These are phyloP conservation scores for Pythium monospermum DNA, from an alignment of 352 stramenopile genomes.

Conservation along the genomic window DNA sequence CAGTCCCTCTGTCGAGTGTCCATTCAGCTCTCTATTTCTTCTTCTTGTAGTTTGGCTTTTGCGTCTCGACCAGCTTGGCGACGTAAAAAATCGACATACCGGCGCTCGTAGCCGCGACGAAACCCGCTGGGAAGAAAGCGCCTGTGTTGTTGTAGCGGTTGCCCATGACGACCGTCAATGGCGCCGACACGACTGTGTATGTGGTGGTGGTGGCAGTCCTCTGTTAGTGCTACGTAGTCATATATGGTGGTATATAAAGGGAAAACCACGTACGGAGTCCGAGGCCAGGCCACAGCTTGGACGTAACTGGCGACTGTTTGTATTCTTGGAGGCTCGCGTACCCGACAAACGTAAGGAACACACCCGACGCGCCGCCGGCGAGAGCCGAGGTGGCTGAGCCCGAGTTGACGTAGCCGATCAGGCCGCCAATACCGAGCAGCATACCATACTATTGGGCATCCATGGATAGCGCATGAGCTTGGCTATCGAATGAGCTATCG, in stretches of 20 bases:
- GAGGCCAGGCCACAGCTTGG: slow-evolving; percentile 73
- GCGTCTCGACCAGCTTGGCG: slow-evolving; percentile 53
- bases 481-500: slow-evolving; percentile 16
- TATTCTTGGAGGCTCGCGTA: slow-evolving; percentile 86
- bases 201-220: too few relatives aligned
- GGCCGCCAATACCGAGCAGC: slow-evolving; percentile 56
- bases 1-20: too few relatives aligned
- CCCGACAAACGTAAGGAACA: slow-evolving; percentile 74
- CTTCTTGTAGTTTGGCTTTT: slow-evolving; percentile 84
- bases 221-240: too few relatives aligned
- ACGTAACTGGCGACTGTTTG: slow-evolving; percentile 69
- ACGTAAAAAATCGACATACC: slow-evolving; percentile 82
- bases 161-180: slow-evolving; percentile 72
- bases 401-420: slow-evolving; percentile 74
- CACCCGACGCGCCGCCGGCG: slow-evolving; percentile 55
- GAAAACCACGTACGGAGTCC: slow-evolving; percentile 31
- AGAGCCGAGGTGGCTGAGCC: slow-evolving; percentile 62
- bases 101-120: slow-evolving; percentile 53
- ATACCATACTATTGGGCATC: slow-evolving; percentile 57
- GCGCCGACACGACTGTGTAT: slow-evolving; percentile 40
- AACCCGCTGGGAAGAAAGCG: slow-evolving; percentile 66
- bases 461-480: slow-evolving; percentile 9
- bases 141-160: slow-evolving; percentile 71
- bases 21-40: slow-evolving; percentile 27
- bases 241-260: too few relatives aligned